phyloP scores from a whole-genome alignment of 2,329 filamentous ascomycete genomes.

The Plenodomus biglobosus region DNA sequence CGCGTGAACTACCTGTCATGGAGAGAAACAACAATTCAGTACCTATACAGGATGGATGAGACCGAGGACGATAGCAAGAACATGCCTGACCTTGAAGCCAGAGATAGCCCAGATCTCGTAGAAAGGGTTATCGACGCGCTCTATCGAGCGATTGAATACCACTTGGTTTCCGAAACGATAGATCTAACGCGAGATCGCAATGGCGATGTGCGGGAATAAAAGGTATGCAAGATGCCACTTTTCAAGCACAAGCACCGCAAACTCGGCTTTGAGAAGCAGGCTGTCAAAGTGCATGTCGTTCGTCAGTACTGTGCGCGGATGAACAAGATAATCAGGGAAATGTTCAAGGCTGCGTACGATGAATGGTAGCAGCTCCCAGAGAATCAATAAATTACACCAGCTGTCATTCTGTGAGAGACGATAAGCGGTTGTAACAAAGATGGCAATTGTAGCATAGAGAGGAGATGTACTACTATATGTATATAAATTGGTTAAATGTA shows the following conservation, averaged over 20 bases:
- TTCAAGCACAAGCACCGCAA: no score
- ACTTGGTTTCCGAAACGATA: neutral
- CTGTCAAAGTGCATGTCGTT: no score
- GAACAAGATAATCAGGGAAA: neutral
- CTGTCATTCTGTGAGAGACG: neutral
- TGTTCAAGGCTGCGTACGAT: slow-evolving; percentile 1
- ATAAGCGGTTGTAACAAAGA: no score
- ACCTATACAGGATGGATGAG: neutral
- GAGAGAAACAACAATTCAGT: neutral
- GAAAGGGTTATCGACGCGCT: slow-evolving; percentile 1
- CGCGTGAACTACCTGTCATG: neutral
- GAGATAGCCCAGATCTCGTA: no score
- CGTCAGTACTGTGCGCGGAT: neutral
- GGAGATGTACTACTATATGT: no score
- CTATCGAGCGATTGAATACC: neutral
- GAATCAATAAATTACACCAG: neutral
- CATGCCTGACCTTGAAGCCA: no score
- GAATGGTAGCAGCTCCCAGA: slow-evolving; percentile 1
- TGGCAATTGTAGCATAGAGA: no score
- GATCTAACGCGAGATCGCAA: neutral
- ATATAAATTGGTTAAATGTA: no score
- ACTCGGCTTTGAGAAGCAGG: no score
- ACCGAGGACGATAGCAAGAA: no score
- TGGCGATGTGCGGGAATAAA: no score
- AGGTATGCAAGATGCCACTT: no score